Conservation (phyloP, 2,329 filamentous ascomycete species). For the Metarhizium album region DNA sequence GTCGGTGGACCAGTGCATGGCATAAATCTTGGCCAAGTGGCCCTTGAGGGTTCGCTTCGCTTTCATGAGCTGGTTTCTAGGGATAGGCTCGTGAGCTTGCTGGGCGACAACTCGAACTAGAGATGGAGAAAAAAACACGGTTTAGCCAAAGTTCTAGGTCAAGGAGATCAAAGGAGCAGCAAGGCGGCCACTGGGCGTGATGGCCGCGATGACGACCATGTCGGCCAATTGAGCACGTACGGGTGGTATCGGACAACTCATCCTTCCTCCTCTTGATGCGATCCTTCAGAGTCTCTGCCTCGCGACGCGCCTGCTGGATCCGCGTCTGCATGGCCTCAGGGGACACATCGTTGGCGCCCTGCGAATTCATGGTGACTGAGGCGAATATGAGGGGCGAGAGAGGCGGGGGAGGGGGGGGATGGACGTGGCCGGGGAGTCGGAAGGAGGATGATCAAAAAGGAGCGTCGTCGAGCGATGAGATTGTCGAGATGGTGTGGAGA, state of each 20-base stretch:
- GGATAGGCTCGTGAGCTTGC: constrained; percentile 84
- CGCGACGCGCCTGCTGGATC: constrained; percentile 84
- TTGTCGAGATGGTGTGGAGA: constrained; percentile 20
- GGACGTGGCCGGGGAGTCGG: constrained; percentile 4
- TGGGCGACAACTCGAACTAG: constrained; percentile 86
- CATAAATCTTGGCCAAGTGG: constrained; percentile 98
- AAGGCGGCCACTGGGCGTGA: not conserved
- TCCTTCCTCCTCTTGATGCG: constrained; percentile 99
- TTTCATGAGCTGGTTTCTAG: constrained; percentile 89
- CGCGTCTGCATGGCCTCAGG: constrained; percentile 82
- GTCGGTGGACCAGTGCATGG: constrained; percentile 99
- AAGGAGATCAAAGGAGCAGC: not conserved
- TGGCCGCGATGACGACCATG: not conserved
- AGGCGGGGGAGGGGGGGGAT: constrained; percentile 3
- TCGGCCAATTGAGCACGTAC: constrained; percentile 49
- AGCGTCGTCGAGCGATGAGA: constrained; percentile 17
- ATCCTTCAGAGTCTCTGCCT: constrained; percentile 96
- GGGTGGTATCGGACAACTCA: constrained; percentile 93
- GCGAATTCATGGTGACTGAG: constrained; percentile 39
- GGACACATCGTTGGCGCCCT: constrained; percentile 52
- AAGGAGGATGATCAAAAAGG: constrained; percentile 8
- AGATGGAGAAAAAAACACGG: constrained; percentile 3
- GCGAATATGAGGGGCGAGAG: constrained; percentile 7
- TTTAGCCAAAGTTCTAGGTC: constrained; percentile 13
- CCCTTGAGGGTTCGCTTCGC: constrained; percentile 94